Evolutionary conservation across 2,329 filamentous ascomycete species (phyloP).

Genomic region (Colletotrichum incanum): DNA sequence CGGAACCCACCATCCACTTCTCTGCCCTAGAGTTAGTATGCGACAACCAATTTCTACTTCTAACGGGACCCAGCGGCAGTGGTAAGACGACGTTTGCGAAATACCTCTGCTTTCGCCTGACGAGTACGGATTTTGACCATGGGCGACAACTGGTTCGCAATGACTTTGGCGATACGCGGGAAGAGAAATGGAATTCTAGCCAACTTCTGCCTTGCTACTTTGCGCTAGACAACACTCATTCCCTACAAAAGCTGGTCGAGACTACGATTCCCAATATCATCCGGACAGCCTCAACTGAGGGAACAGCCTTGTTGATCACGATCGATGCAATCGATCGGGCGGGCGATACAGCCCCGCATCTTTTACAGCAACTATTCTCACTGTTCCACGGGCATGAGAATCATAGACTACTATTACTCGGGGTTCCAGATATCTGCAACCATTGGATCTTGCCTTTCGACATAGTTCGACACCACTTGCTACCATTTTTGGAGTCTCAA

Average conservation of each 20-base stretch:
- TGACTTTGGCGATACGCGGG: neutral
- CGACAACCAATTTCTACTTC: conserved; percentile 1
- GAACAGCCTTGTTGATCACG: neutral
- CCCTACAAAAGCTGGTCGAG: neutral
- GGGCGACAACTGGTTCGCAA: neutral
- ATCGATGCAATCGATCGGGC: conserved; percentile 12
- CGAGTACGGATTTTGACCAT: neutral
- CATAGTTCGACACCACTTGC: neutral
- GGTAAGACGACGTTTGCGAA: conserved; percentile 29
- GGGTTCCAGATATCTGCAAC: neutral
- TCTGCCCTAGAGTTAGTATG: conserved; percentile 14
- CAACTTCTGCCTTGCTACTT: conserved; percentile 1
- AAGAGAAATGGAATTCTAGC: neutral
- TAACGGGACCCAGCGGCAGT: conserved; percentile 12
- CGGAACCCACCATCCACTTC: conserved; percentile 16
- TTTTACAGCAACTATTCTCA: neutral
- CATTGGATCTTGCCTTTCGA: neutral
- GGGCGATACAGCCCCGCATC: neutral
- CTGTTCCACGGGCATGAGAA: neutral
- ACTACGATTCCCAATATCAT: neutral
- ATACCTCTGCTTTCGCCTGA: conserved; percentile 7
- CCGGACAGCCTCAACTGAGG: neutral
- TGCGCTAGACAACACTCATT: neutral
- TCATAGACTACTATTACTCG: conserved; percentile 1
- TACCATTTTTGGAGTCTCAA: neutral